Evolutionary conservation across 768 basidiomycete species (phyloP), one percentile per base, ranked within the genome.

Genomic region (Floccularia luteovirens): DNA sequence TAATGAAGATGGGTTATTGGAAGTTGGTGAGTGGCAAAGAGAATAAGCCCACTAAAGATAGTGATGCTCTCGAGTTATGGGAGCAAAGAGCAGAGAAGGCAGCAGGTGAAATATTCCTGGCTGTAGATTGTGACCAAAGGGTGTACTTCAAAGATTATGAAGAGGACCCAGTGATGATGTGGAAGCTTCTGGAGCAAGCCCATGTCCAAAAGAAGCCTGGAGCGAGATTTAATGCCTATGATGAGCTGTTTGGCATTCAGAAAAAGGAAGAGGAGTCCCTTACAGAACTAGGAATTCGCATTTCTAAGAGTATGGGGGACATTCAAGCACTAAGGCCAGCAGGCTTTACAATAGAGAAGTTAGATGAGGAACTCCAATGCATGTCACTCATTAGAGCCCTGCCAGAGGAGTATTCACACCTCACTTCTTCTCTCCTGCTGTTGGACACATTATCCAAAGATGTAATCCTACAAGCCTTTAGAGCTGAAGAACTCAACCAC

Each of bases 131-230:
- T 10, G 41, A 45, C 14, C 49, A 55, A 35, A 48, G 44, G 40
- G 41, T 45, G 1, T 47, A 54, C 30, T 38, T 53, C 31, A 48
- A 38, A 38, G 47, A 41, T 5, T 31, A 42, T 39, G 45, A 49
- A 28, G 47, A 50, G 20, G 42, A 56, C 38, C 54, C 54, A 10
- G 36, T 50, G 19, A 37, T 45, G 30, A 54, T 54, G 48, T 55
- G 48, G 52, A 27, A 30, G 0, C 28, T 41, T 5, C 27, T 56
- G 23, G 45, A 50, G 30, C 31, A 10, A 5, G 46, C 43, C 13
- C 53, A 56, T 38, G 24, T 46, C 11, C 46, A 50, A 20, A 54
- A 56, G 40, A 50, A 48, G 27, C 50, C 52, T 10, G 46, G 52
- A 6, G 44, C 47, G 5, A 20, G 49, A 4, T 56, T 56, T 41